These are phyloP conservation scores for Macadamia integrifolia DNA, from an alignment of 164 flowering plant species.

Conservation along the genomic window DNA sequence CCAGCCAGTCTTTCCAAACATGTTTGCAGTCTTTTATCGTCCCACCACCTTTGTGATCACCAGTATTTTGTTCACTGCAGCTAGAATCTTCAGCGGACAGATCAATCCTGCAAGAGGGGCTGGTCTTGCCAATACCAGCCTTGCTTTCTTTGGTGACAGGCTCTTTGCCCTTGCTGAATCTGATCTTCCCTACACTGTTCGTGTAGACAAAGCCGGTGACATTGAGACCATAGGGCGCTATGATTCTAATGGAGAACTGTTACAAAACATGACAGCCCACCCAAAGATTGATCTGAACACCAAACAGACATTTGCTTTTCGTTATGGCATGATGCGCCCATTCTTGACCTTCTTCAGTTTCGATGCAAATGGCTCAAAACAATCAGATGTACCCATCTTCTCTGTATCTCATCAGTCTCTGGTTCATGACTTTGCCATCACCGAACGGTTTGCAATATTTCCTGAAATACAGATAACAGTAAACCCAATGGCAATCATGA, in stretches of 20 bases:
- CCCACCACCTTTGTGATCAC: conserved; percentile 37
- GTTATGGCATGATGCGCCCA: conserved; percentile 40
- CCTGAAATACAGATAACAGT: conserved; percentile 43
- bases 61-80: conserved; percentile 21
- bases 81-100: conserved; percentile 30
- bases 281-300: conserved; percentile 46
- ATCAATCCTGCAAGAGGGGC: conserved; percentile 37
- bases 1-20: conserved; percentile 30
- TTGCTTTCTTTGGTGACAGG: conserved; percentile 17
- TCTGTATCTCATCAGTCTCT: conserved; percentile 33
- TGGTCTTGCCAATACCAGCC: conserved; percentile 52
- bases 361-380: conserved; percentile 29
- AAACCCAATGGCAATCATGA: conserved; percentile 25
- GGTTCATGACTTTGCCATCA: conserved; percentile 59
- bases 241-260: conserved; percentile 33
- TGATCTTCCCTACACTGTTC: conserved; percentile 1
- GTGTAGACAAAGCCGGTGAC: conserved; percentile 33
- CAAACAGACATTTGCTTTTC: conserved; percentile 45
- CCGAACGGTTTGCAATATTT: conserved; percentile 41
- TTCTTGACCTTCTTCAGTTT: conserved; percentile 42
- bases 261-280: conserved; percentile 56
- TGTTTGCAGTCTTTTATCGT: conserved; percentile 43
- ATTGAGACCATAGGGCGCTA: conserved; percentile 45
- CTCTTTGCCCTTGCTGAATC: too few species aligned
- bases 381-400: conserved; percentile 39